Base-by-base conservation (phyloP, 192 early-diverging fungal species). In the Podila verticillata region DNA sequence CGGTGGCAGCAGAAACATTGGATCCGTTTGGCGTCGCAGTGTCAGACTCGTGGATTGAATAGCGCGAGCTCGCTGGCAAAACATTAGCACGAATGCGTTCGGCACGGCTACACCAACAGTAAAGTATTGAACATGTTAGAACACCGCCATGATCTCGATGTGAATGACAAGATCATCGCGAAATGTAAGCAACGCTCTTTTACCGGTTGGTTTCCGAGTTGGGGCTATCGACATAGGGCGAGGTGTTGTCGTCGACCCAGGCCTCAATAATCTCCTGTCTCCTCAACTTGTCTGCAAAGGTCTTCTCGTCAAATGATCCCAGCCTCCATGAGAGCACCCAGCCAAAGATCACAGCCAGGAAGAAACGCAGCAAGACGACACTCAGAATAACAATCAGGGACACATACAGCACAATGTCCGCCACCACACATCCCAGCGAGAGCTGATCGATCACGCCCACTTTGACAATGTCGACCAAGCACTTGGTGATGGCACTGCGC, bases 261-360 rank as follows among this genome's bases (percentile, higher is more conserved):
- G 75, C 75, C 49, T 80, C 72, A 17, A 87, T 73, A 7, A 73
- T 65, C 54, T 89, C 86, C 54, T 79, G 81, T 19, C 86, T 70
- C 30, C 61, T 63, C 20, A 82, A 57, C 63, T 84, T 83, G 48
- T 87, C 85, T 34, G 84, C 85, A 31, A 85, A 85, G 36, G 91
- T 87, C 67, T 91, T 87, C 70, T 88, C 82, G 51, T 89, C 89
- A 32, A 96, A 89, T 62, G 91, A 88, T 19, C 96, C 96, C 35
- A 97, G 82, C 32, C 90, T 87, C 84, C 90, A 90, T 15, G 91
- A 90, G 63, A 95, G 83, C 60, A 95, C 90, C 95, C 95, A 96
- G 54, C 89, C 89, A 87, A 95, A 96, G 57, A 89, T 86, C 24
- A 95, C 74, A 1, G 95, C 94, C 78, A 95, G 65, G 48, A 87